Base-by-base conservation (phyloP, 306 rosid genomes). In the Prunus campanulata region DNA sequence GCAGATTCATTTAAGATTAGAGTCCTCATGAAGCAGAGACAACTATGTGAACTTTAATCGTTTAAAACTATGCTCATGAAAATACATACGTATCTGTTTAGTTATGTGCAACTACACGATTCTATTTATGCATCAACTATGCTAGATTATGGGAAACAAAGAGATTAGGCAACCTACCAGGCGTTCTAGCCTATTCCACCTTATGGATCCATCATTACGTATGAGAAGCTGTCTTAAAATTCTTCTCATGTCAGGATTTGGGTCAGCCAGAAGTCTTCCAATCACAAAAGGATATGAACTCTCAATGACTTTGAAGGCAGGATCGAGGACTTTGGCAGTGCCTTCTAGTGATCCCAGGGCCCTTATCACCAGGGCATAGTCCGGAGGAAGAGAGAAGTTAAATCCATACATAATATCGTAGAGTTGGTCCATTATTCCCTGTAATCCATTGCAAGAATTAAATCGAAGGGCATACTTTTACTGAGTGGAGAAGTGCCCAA, bases 131-230 rank as follows among this genome's bases (percentile, higher is more conserved):
- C 24, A 29, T 50, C 63, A 70, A 71, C 60, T 68, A 76, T 42
- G 76, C 39, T 32, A 42, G 51, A 24, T 14, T 71, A 68, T 72
- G 66, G 60, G 73, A 11, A 44, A 63, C 20, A 18, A 49, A 75
- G 74, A 75, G 64, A 46, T 29, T 46, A 81, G 59, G 55, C 83
- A 66, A 66, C 86, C 64, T 87, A 95, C 99, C 84, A 92, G 82
- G 78, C 97, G 97, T 79, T 90, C 97, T 39, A 95, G 87, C 82
- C 99, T 93, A 83, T 88, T 91, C 99, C 99, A 95, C 83, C 99
- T 85, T 52, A 95, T 84, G 39, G 99, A 89, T 83, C 99, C 99
- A 76, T 95, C 85, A 22, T 88, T 90, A 63, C 90, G 71, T 74
- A 95, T 95, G 65, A 95, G 84, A 81, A 95, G 97, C 80, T 92